Evolutionary conservation across 768 basidiomycete genomes (phyloP).

Genomic region (Lentinula edodes): DNA sequence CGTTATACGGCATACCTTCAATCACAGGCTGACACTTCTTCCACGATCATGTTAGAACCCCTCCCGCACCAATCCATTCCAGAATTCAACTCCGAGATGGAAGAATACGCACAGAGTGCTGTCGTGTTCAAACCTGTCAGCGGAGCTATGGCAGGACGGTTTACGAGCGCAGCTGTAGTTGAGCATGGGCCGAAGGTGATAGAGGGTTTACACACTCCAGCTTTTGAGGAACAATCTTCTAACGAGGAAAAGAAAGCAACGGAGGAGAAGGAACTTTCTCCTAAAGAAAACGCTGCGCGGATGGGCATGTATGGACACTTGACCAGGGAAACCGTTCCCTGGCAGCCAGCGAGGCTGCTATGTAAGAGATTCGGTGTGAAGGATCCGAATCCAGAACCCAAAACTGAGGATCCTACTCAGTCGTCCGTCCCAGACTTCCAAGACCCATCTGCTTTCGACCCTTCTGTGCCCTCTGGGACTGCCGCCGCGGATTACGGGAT

Average conservation of each 20-base stretch:
- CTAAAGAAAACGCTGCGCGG: constrained; percentile 75
- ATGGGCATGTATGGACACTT: constrained; percentile 87
- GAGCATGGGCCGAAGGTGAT: constrained; percentile 56
- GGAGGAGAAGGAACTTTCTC: constrained; percentile 53
- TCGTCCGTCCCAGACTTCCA: background rate
- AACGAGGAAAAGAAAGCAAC: constrained; percentile 36
- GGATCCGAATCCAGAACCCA: constrained; percentile 64
- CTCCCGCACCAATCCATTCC: constrained; percentile 55
- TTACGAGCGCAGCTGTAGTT: constrained; percentile 75
- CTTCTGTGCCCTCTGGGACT: background rate
- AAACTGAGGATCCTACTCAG: background rate
- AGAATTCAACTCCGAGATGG: constrained; percentile 76
- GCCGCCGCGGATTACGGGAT: background rate
- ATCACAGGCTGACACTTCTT: constrained; percentile 53
- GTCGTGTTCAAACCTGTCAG: constrained; percentile 87
- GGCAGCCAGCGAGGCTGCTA: constrained; percentile 80
- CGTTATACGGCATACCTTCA: constrained; percentile 82
- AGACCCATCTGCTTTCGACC: background rate
- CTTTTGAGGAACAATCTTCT: constrained; percentile 10
- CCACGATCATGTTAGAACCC: constrained; percentile 42
- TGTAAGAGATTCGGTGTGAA: constrained; percentile 94
- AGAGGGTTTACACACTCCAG: constrained; percentile 67
- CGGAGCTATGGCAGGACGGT: constrained; percentile 92
- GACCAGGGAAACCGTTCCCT: constrained; percentile 69
- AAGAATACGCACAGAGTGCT: constrained; percentile 84